Conservation (phyloP, 306 rosid genomes). For the Alnus rubra region DNA sequence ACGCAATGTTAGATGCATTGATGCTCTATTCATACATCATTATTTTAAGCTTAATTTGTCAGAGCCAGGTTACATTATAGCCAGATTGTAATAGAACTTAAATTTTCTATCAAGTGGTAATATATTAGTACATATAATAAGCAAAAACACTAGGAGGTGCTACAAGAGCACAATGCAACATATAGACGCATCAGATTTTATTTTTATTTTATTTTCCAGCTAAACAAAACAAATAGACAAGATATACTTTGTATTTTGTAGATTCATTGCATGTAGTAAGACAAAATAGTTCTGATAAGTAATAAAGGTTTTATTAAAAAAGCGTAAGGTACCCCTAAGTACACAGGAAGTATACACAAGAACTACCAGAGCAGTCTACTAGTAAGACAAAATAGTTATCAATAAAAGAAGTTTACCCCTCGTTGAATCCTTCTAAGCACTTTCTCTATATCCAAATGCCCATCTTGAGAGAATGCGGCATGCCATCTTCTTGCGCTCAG, state of each 20-base stretch:
- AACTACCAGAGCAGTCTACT: background rate
- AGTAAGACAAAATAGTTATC: conserved; percentile 14
- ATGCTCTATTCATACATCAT: conserved; percentile 1
- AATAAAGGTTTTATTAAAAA: too few relatives aligned
- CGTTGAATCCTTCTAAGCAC: conserved; percentile 86
- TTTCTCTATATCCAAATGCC: conserved; percentile 79
- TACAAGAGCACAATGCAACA: background rate
- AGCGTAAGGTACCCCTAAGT: too few relatives aligned
- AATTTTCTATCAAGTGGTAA: background rate
- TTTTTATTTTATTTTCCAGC: background rate
- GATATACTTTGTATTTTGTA: background rate
- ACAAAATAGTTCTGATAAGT: too few relatives aligned
- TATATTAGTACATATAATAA: background rate
- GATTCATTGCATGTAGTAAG: conserved; percentile 18
- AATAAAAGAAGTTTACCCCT: conserved; percentile 58
- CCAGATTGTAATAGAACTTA: background rate
- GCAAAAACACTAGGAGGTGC: background rate
- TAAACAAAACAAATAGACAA: background rate
- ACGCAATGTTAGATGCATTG: background rate
- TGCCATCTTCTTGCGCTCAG: conserved; percentile 88
- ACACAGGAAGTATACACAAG: too few relatives aligned
- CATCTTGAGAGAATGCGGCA: conserved; percentile 77
- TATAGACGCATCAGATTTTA: background rate
- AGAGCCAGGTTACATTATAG: background rate
- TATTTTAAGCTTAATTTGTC: background rate